Evolutionary conservation across 1,284 basidiomycete species (phyloP), one percentile per base, ranked within the genome.

Genomic region (Gomphus bonarii): DNA sequence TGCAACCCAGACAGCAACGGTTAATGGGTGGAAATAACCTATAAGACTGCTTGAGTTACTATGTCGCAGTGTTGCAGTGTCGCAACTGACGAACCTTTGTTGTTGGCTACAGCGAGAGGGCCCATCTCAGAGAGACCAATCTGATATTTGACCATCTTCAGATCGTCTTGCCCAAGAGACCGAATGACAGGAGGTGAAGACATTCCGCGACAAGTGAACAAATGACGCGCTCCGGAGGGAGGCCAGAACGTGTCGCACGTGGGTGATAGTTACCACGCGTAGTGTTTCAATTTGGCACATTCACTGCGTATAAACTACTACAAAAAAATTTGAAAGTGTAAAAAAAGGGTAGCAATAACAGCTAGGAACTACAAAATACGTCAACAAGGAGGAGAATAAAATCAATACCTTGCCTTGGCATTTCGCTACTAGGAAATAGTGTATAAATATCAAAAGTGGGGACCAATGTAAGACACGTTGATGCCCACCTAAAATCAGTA

Each of bases 81-180:
- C 28, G 16, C 28, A 31, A 18, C 14, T 10, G 22, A 68, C 73
- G 48, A 61, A 86, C 89, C 72, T 68, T 71, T 72, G 59, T 71
- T 73, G 66, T 92, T 92, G 25, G 88, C 88, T 11, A 73, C 69
- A 5, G 85, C 82, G 35, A 91, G 75, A 20, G 76, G 74, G 65
- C 88, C 85, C 80, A 91, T 83, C 50, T 77, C 73, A 8, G 81
- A 73, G 65, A 86, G 84, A 31, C 81, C 84, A 18, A 91, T 70
- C 60, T 79, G 74, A 69, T 89, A 88, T 56, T 76, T 78, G 36
- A 82, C 77, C 8, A 75, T 66, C 63, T 79, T 82, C 55, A 77
- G 72, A 67, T 91, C 87, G 90, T 85, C 46, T 69, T 65, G n/a
- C 77, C 79, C 31, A 58, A 59, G 12, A 67, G 65, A 50, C 67